Percentiles rank a stretch among this genome's conserved stretches.
These are phyloP conservation scores for Aspergillus asperescens DNA, from an alignment of 495 filamentous ascomycete species.

Conservation along the genomic window DNA sequence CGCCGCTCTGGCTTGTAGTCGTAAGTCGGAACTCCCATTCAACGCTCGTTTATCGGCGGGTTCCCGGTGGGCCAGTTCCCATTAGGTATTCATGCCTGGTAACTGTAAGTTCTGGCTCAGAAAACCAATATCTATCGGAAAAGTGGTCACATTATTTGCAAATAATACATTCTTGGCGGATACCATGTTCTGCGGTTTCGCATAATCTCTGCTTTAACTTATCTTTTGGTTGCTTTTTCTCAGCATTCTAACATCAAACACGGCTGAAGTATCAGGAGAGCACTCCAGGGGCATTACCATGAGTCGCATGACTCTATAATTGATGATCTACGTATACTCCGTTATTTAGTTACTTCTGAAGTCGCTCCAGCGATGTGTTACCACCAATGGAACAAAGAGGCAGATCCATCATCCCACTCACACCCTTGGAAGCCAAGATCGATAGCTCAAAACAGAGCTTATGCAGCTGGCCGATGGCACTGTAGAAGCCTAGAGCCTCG, in stretches of 20 bases:
- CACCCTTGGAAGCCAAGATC: background rate
- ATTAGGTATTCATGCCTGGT: slow-evolving; percentile 2
- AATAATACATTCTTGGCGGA: background rate
- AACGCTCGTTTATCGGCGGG: slow-evolving; percentile 17
- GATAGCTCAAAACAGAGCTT: background rate
- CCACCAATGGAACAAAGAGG: background rate
- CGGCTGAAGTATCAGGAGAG: background rate
- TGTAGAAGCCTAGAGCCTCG: background rate
- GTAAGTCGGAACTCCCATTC: too few species aligned
- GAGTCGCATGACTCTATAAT: background rate
- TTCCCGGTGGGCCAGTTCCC: slow-evolving; percentile 14
- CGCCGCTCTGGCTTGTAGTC: slow-evolving; percentile 18
- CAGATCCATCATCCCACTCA: slow-evolving; percentile 5
- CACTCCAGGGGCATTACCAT: slow-evolving; percentile 1
- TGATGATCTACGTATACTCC: background rate
- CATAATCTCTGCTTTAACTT: background rate
- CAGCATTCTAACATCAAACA: background rate
- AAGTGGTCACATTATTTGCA: background rate
- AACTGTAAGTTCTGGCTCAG: background rate
- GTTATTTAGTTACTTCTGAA: background rate
- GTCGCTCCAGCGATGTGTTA: background rate
- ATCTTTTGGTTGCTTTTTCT: background rate
- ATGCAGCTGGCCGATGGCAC: background rate
- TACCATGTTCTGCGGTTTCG: background rate
- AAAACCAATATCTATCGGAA: slow-evolving; percentile 2